Conservation (phyloP, 257 asterid species). For the Oldenlandia corymbosa region DNA sequence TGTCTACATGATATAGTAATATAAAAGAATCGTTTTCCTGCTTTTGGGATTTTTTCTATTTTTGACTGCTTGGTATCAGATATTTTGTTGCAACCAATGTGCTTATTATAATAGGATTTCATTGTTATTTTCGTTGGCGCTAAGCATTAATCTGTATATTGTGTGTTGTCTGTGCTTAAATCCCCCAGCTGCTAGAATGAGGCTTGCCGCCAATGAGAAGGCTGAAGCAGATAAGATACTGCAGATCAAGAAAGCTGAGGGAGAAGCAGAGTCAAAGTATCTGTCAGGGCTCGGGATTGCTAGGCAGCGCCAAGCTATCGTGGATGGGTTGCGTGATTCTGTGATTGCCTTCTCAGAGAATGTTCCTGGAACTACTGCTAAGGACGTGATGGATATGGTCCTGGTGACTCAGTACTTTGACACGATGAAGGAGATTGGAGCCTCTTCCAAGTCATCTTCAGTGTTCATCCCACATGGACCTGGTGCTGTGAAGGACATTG, state of each 20-base stretch:
- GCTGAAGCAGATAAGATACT: slow-evolving; percentile 42
- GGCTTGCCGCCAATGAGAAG: slow-evolving; percentile 44
- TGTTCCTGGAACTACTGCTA: slow-evolving; percentile 37
- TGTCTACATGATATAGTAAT: neutral
- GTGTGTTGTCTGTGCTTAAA: slow-evolving; percentile 7
- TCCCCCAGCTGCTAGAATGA: slow-evolving; percentile 36
- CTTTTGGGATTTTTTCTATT: neutral
- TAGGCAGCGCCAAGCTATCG: slow-evolving; percentile 42
- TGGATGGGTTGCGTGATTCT: slow-evolving; percentile 35
- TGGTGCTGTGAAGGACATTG: slow-evolving; percentile 37
- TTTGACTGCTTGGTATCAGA: neutral
- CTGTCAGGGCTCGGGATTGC: slow-evolving; percentile 40
- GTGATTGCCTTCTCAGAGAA: slow-evolving; percentile 38
- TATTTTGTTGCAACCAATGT: neutral
- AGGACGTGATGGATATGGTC: slow-evolving; percentile 46
- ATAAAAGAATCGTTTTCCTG: neutral
- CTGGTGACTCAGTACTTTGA: slow-evolving; percentile 39
- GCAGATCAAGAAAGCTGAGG: slow-evolving; percentile 41
- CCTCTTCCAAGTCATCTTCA: slow-evolving; percentile 31
- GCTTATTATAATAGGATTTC: neutral
- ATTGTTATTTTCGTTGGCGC: neutral
- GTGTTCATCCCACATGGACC: slow-evolving; percentile 42
- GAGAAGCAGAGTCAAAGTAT: slow-evolving; percentile 41
- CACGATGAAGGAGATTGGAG: slow-evolving; percentile 38
- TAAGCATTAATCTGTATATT: neutral